Base-by-base conservation (phyloP, 345 rosid species). In the Heritiera littoralis region DNA sequence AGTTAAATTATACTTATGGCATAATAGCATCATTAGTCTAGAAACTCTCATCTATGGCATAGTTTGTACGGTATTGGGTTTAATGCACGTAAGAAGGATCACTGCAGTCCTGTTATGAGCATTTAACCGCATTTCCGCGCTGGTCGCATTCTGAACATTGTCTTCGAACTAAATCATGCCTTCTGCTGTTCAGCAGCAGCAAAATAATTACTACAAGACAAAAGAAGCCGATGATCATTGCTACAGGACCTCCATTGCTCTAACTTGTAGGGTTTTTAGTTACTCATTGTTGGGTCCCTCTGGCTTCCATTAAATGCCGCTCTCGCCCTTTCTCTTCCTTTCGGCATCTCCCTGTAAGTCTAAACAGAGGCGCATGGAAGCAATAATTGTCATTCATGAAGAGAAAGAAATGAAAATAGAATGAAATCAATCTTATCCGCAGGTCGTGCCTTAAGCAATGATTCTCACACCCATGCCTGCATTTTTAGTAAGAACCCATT, bases 391-490 rank as follows among this genome's bases (percentile, higher is more conserved):
- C 80, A 79, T 72, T 81, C 80, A 81, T 81, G 77, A 76, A 69
- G 78, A 77, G 72, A 51, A 67, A 60, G 45, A 64, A 48, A 68
- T 61, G 52, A 41, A 66, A 32, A 28, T 65, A 28, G 3, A 58
- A 76, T 51, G 48, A 55, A 74, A 18, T 49, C 7, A 35, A 64
- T n/a, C 74, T 45, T 66, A 72, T 80, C 79, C 60, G 14, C 75
- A 71, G 59, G 32, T 73, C 49, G 79, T 77, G 85, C 81, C 64
- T 74, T 69, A 28, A 58, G 85, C 85, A 74, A 84, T 86, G 76
- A 86, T 87, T 83, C 74, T 77, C 77, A 49, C 32, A 9, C 70
- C 80, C 84, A 84, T 77, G 81, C 89, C 41, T 56, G 78, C 77
- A 64, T 71, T 77, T 64, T 38, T 64, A 59, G 66, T 69, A 45